A percentile compares a stretch with the other conserved stretches of the same genome.
phyloP scores from a whole-genome alignment of 2,329 filamentous ascomycete species.

The Allantophomopsis cytisporea region DNA sequence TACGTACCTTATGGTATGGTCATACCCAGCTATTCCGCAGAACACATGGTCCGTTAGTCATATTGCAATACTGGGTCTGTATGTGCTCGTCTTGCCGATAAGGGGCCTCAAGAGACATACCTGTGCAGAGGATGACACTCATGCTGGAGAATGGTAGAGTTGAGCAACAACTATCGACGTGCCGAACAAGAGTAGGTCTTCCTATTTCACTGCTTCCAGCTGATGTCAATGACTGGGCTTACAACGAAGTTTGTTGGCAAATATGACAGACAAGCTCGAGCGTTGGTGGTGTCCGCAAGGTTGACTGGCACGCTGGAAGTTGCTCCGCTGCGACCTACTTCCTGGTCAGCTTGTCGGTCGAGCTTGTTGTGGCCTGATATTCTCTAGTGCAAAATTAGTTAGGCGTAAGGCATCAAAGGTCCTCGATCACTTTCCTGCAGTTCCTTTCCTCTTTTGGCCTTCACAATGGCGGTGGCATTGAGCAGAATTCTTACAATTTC shows the following conservation, averaged over 20 bases:
- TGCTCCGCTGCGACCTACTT: no score
- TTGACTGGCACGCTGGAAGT: background rate
- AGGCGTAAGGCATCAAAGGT: no score
- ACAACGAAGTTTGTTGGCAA: background rate
- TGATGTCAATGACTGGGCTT: background rate
- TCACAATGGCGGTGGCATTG: no score
- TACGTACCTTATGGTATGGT: slow-evolving; percentile 59
- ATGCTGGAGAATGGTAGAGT: slow-evolving; percentile 21
- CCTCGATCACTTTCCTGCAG: no score
- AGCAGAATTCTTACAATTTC: no score
- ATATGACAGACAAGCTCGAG: background rate
- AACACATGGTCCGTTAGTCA: slow-evolving; percentile 12
- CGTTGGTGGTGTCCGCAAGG: background rate
- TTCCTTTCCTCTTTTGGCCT: no score
- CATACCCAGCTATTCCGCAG: slow-evolving; percentile 46
- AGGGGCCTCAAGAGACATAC: slow-evolving; percentile 23
- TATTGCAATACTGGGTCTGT: slow-evolving; percentile 3
- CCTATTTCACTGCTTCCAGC: background rate
- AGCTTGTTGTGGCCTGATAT: no score
- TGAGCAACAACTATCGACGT: background rate
- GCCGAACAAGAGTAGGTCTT: background rate
- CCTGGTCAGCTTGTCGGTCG: no score
- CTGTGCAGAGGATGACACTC: slow-evolving; percentile 56
- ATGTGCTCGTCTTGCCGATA: slow-evolving; percentile 1
- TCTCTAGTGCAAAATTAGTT: no score